A percentile compares a stretch with the other conserved stretches of the same genome.
Conservation (phyloP, 768 basidiomycete genomes). For the Agrocybe praecox region DNA sequence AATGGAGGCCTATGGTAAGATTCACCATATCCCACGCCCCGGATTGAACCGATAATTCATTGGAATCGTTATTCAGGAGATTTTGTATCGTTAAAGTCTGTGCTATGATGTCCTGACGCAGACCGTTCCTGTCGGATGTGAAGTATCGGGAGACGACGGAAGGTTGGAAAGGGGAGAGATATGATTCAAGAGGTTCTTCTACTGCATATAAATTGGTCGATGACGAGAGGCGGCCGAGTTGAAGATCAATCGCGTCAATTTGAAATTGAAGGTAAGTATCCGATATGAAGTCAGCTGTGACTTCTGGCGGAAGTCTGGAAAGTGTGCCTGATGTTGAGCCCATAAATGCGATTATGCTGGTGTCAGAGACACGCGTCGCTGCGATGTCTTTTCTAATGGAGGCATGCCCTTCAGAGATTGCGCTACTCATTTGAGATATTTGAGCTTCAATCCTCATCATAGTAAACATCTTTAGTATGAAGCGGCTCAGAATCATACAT, state of each 20-base stretch:
- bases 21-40: conserved; percentile 18
- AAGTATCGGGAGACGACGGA: background rate
- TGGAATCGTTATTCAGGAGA: conserved; percentile 8
- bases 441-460: conserved; percentile 7
- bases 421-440: background rate
- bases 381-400: background rate
- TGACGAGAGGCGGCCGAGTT: conserved; percentile 5
- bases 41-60: conserved; percentile 11
- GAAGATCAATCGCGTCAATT: conserved; percentile 9
- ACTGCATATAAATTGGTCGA: conserved; percentile 1
- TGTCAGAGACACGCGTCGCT: background rate
- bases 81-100: conserved; percentile 11
- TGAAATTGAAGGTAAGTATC: conserved; percentile 11
- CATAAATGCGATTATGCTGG: conserved; percentile 6
- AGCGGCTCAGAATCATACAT: background rate
- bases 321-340: background rate
- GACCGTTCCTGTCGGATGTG: background rate
- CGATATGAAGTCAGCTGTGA: conserved; percentile 9
- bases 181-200: conserved; percentile 12
- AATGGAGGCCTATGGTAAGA: conserved; percentile 11
- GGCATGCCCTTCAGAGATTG: background rate
- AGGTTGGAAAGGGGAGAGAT: conserved; percentile 10
- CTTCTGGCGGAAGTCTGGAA: conserved; percentile 4
- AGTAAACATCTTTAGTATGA: conserved; percentile 8
- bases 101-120: conserved; percentile 9